These are phyloP conservation scores for Sarcomyxa edulis DNA, from an alignment of 768 basidiomycete genomes.

Conservation along the genomic window DNA sequence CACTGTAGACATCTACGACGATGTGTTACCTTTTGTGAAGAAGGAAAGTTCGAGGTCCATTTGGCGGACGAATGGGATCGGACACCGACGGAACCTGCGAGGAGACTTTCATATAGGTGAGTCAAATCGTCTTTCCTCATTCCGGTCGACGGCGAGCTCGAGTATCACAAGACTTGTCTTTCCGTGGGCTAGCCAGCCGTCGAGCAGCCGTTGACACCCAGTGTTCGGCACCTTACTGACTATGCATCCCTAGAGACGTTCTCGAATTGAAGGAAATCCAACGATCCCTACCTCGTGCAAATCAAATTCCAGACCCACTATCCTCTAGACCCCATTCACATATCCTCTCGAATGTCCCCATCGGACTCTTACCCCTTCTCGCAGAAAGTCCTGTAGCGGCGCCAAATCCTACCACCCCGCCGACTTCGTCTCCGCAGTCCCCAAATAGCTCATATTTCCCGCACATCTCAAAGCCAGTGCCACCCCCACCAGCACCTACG, in stretches of 20 bases:
- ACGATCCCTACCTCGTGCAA: constrained; percentile 54
- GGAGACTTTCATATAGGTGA: constrained; percentile 62
- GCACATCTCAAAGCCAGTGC: constrained; percentile 8
- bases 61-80: constrained; percentile 78
- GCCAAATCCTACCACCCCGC: neutral
- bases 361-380: constrained; percentile 56
- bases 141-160: too few species aligned
- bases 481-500: constrained; percentile 9
- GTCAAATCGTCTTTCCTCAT: constrained; percentile 19
- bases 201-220: too few species aligned
- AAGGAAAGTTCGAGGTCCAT: constrained; percentile 52
- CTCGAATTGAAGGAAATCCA: constrained; percentile 70
- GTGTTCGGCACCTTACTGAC: too few species aligned
- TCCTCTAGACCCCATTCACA: constrained; percentile 34
- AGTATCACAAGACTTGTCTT: too few species aligned
- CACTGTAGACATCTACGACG: constrained; percentile 28
- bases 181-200: too few species aligned
- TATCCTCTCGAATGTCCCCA: constrained; percentile 52
- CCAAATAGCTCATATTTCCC: constrained; percentile 10
- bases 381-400: constrained; percentile 14
- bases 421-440: constrained; percentile 5
- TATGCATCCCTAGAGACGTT: constrained; percentile 38
- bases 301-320: constrained; percentile 40
- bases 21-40: constrained; percentile 56
- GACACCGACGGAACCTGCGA: constrained; percentile 61